Percentiles rank a stretch among this genome's conserved stretches.
phyloP scores from a whole-genome alignment of 805 yeast species.

The Pichia membranifaciens region DNA sequence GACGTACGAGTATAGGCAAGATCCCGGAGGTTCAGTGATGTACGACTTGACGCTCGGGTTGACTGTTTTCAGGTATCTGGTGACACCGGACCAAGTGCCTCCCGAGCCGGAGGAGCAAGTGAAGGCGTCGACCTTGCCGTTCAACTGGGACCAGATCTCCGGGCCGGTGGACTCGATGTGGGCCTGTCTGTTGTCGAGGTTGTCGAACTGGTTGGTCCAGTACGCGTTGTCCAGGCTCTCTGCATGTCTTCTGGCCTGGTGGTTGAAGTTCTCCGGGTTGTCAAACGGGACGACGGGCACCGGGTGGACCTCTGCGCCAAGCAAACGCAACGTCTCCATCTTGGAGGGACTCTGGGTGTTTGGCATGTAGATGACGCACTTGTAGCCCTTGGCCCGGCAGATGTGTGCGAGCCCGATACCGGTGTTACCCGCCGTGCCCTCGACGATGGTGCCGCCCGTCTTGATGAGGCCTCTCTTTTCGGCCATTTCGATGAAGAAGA shows the following conservation, averaged over 20 bases:
- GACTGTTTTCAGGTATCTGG: conserved; percentile 71
- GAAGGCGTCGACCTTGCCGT: conserved; percentile 79
- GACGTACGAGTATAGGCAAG: conserved; percentile 74
- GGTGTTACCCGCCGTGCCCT: conserved; percentile 95
- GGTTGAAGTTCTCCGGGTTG: conserved; percentile 81
- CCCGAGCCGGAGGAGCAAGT: conserved; percentile 93
- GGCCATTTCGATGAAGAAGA: conserved; percentile 71
- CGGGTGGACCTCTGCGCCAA: conserved; percentile 85
- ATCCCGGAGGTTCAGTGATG: conserved; percentile 93
- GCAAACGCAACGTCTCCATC: conserved; percentile 63
- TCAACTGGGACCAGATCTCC: conserved; percentile 81
- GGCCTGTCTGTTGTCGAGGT: conserved; percentile 79
- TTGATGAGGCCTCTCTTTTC: conserved; percentile 58
- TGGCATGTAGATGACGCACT: conserved; percentile 87
- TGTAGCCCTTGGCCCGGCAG: conserved; percentile 78
- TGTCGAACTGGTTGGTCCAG: conserved; percentile 95
- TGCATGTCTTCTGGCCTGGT: conserved; percentile 82
- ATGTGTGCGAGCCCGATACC: conserved; percentile 86
- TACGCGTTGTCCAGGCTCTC: conserved; percentile 70
- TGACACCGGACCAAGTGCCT: conserved; percentile 84
- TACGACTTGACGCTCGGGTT: conserved; percentile 55
- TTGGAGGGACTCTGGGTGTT: conserved; percentile 80
- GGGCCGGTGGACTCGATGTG: conserved; percentile 92
- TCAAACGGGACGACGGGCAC: conserved; percentile 84
- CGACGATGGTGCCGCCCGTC: conserved; percentile 84